A percentile compares a stretch with the other conserved stretches of the same genome.
phyloP scores from a whole-genome alignment of 2,329 filamentous ascomycete genomes.

The Alternaria viburni region DNA sequence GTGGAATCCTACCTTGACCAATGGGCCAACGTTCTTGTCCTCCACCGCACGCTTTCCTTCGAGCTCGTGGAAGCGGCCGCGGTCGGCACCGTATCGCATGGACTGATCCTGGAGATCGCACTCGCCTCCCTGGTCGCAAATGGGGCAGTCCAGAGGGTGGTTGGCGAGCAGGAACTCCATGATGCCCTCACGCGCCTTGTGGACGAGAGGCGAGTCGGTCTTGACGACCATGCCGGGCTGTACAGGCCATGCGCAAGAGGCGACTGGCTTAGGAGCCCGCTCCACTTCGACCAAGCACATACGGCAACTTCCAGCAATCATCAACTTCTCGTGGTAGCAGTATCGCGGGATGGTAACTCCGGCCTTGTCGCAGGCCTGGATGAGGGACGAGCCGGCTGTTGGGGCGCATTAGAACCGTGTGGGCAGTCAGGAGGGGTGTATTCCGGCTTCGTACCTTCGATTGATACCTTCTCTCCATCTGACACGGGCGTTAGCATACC shows the following conservation, averaged over 20 bases:
- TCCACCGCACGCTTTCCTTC: slow-evolving; percentile 96
- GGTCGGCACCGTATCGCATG: slow-evolving; percentile 96
- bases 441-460: slow-evolving; percentile 74
- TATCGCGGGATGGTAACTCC: slow-evolving; percentile 92
- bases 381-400: slow-evolving; percentile 91
- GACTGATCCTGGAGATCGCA: slow-evolving; percentile 99
- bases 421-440: slow-evolving; percentile 13
- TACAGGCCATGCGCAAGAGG: slow-evolving; percentile 98
- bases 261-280: slow-evolving; percentile 92
- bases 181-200: slow-evolving; percentile 97
- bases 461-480: slow-evolving; percentile 98
- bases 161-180: slow-evolving; percentile 99
- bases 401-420: slow-evolving; percentile 35
- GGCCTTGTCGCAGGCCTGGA: slow-evolving; percentile 99
- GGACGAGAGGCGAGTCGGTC: slow-evolving; percentile 92
- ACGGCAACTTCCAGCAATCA: slow-evolving; percentile 99
- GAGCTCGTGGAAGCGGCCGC: slow-evolving; percentile 95
- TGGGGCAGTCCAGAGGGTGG: slow-evolving; percentile 93
- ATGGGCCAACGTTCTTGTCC: slow-evolving; percentile 98
- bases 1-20: slow-evolving; percentile 72
- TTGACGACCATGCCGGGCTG: slow-evolving; percentile 99
- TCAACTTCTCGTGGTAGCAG: slow-evolving; percentile 99
- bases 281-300: slow-evolving; percentile 99
- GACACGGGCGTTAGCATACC: slow-evolving; percentile 45
- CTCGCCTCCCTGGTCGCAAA: slow-evolving; percentile 98